phyloP scores from a whole-genome alignment of 306 rosid species.

The peach (Prunus persica) region Prunus_persica_NCBIv2 NC_034009.1:21083001-21083500 shows the following conservation, averaged over 20 bases:
- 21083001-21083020: constrained; percentile 20
- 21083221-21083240: not conserved
- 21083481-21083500: constrained; percentile 5
- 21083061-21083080: not conserved
- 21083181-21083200: not conserved
- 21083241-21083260: constrained; percentile 1
- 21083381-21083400: not conserved
- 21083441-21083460: not conserved
- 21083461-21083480: constrained; percentile 11
- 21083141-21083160: not conserved
- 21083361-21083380: not conserved
- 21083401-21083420: constrained; percentile 9
- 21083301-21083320: not conserved
- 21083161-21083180: no score
- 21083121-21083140: not conserved
- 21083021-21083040: constrained; percentile 41
- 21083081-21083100: not conserved
- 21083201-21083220: not conserved
- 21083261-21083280: not conserved
- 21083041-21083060: not conserved
- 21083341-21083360: constrained; percentile 1
- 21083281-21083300: not conserved
- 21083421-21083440: not conserved
- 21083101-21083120: not conserved
- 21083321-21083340: not conserved